These are phyloP conservation scores for Kurtzmaniella quercitrusa DNA, from an alignment of 1,139 yeast species.

Conservation along the genomic window DNA sequence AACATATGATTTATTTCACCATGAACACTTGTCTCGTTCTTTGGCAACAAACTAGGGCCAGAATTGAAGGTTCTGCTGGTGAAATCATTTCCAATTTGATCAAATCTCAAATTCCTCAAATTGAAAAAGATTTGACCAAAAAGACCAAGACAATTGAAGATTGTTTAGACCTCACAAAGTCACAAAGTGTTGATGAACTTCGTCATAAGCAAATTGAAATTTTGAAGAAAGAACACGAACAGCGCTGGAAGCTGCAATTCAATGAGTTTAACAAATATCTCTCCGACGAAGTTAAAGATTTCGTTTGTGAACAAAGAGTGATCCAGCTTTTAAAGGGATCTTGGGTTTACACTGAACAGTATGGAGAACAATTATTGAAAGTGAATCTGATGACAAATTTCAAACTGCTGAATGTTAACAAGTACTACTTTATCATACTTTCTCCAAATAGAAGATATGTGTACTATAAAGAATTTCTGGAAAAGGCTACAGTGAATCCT, in stretches of 20 bases:
- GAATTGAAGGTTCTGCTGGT: slow-evolving; percentile 42
- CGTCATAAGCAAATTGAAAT: slow-evolving; percentile 52
- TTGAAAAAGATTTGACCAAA: slow-evolving; percentile 26
- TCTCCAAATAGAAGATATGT: slow-evolving; percentile 70
- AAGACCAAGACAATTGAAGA: slow-evolving; percentile 35
- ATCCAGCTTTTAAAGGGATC: slow-evolving; percentile 71
- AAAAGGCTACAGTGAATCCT: slow-evolving; percentile 48
- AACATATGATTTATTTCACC: slow-evolving; percentile 50
- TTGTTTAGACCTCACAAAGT: slow-evolving; percentile 41
- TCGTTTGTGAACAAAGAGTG: slow-evolving; percentile 77
- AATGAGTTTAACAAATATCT: slow-evolving; percentile 49
- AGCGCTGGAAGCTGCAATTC: slow-evolving; percentile 35
- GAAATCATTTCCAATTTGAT: slow-evolving; percentile 44
- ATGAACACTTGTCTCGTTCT: slow-evolving; percentile 56
- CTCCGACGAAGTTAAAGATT: slow-evolving; percentile 60
- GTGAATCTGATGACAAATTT: slow-evolving; percentile 21
- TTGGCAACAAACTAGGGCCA: slow-evolving; percentile 69
- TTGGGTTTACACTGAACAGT: slow-evolving; percentile 75
- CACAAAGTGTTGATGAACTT: slow-evolving; percentile 45
- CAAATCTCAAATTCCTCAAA: slow-evolving; percentile 23
- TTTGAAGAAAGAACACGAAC: slow-evolving; percentile 31
- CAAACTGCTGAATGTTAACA: slow-evolving; percentile 15
- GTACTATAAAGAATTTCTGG: slow-evolving; percentile 56
- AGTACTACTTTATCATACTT: slow-evolving; percentile 56
- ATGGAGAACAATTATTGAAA: slow-evolving; percentile 41